These are phyloP conservation scores for Coprinellus aureogranulatus DNA, from an alignment of 768 basidiomycete genomes.

Conservation along the genomic window DNA sequence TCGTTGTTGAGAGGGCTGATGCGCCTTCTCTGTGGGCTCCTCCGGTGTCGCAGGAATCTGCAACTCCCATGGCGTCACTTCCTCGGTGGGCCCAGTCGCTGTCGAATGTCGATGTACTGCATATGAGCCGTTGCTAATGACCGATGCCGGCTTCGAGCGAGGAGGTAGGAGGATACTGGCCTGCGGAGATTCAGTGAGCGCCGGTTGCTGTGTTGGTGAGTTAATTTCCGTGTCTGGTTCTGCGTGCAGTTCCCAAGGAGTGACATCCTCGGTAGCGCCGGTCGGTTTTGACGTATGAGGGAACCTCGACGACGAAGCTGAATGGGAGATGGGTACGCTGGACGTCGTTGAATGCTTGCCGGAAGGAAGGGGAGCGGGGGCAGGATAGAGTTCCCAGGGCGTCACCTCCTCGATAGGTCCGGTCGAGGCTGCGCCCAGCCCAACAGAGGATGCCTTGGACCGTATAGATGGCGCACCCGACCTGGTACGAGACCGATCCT, in stretches of 20 bases:
- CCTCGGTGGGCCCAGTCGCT: slow-evolving; percentile 23
- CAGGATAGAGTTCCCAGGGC: slow-evolving; percentile 35
- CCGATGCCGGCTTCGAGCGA: slow-evolving; percentile 3
- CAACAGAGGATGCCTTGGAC: slow-evolving; percentile 13
- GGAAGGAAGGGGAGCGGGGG: slow-evolving; percentile 11
- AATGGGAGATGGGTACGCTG: not conserved
- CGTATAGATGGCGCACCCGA: slow-evolving; percentile 12
- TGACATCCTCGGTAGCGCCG: slow-evolving; percentile 18
- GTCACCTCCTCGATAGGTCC: slow-evolving; percentile 28
- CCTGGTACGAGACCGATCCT: slow-evolving; percentile 2
- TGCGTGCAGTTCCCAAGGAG: slow-evolving; percentile 22
- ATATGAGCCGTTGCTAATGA: slow-evolving; percentile 8
- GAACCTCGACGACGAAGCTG: slow-evolving; percentile 2
- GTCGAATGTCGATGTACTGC: slow-evolving; percentile 9
- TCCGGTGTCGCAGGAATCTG: slow-evolving; percentile 13
- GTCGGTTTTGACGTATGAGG: slow-evolving; percentile 8
- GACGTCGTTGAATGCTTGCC: not conserved
- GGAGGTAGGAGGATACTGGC: slow-evolving; percentile 2
- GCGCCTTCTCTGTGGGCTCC: slow-evolving; percentile 4
- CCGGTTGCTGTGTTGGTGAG: not conserved
- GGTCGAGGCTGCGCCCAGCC: slow-evolving; percentile 13
- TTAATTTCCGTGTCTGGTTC: not conserved
- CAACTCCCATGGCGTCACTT: slow-evolving; percentile 30
- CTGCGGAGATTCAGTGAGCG: not conserved
- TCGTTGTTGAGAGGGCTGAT: slow-evolving; percentile 14